These are phyloP conservation scores for Cynara cardunculus DNA, from an alignment of 129 eudicot genomes.

Conservation along the genomic window DNA sequence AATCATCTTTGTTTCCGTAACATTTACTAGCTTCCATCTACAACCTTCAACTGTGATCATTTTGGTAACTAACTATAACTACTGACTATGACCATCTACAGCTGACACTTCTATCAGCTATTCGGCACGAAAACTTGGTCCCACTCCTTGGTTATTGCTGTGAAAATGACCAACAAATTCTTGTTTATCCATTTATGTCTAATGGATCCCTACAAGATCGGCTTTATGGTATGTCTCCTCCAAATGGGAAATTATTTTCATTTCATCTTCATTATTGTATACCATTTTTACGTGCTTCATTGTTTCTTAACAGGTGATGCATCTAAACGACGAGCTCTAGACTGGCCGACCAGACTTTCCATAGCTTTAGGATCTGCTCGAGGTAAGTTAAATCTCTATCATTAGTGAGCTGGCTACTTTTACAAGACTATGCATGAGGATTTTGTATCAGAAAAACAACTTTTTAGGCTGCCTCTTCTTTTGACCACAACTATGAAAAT, in stretches of 20 bases:
- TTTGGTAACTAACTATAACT: constrained; percentile 6
- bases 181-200: constrained; percentile 90
- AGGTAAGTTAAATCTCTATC: constrained; percentile 44
- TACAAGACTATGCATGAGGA: too few species aligned
- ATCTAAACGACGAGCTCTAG: constrained; percentile 61
- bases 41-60: background rate
- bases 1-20: background rate
- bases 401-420: background rate
- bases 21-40: background rate
- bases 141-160: constrained; percentile 82
- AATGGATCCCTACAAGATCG: constrained; percentile 93
- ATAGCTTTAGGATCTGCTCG: constrained; percentile 93
- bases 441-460: too few species aligned
- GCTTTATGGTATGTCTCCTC: constrained; percentile 59
- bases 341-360: constrained; percentile 89
- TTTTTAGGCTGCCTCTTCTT: too few species aligned
- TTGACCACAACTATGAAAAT: too few species aligned
- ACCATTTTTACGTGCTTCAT: background rate
- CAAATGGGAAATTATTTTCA: constrained; percentile 3
- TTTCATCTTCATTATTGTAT: constrained; percentile 1
- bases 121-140: constrained; percentile 73
- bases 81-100: constrained; percentile 35
- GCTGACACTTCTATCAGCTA: constrained; percentile 73
- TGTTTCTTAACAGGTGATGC: constrained; percentile 59
- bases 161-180: constrained; percentile 86